Evolutionary conservation across 495 filamentous ascomycete species (phyloP).

Genomic region (Rostrohypoxylon terebratum): DNA sequence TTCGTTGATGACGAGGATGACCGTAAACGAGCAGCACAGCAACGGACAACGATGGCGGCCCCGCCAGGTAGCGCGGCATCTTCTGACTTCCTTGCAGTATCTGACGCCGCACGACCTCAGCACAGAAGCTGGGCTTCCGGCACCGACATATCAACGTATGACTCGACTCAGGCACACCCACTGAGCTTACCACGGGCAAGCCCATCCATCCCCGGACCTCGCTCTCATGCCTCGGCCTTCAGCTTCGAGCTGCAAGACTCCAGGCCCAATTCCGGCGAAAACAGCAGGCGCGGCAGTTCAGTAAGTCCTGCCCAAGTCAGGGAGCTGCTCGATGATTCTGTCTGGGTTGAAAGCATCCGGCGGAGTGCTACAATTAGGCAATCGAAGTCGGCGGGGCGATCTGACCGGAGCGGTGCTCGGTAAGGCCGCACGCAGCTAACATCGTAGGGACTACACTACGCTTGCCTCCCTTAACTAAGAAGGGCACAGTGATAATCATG

Average conservation of each 20-base stretch:
- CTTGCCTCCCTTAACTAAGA: constrained; percentile 16
- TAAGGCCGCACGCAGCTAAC: constrained; percentile 24
- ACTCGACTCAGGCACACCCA: constrained; percentile 57
- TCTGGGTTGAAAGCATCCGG: constrained; percentile 92
- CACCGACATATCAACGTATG: constrained; percentile 57
- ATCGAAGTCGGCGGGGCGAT: constrained; percentile 58
- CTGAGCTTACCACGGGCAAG: constrained; percentile 53
- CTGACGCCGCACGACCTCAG: constrained; percentile 52
- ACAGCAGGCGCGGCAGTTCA: constrained; percentile 70
- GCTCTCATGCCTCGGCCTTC: constrained; percentile 51
- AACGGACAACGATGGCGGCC: constrained; percentile 44
- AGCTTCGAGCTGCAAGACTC: constrained; percentile 60
- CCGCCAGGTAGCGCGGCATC: constrained; percentile 32
- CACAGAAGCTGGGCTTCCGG: constrained; percentile 56
- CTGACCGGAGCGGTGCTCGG: constrained; percentile 43
- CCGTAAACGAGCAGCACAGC: constrained; percentile 36
- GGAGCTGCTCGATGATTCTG: constrained; percentile 83
- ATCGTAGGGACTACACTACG: constrained; percentile 24
- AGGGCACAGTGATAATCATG: neutral
- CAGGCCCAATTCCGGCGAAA: constrained; percentile 47
- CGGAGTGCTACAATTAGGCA: constrained; percentile 85
- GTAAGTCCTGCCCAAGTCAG: constrained; percentile 84
- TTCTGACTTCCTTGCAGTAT: constrained; percentile 51
- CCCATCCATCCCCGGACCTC: constrained; percentile 48
- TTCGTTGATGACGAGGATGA: constrained; percentile 77